A percentile compares a stretch with the other conserved stretches of the same genome.
Evolutionary conservation across 2,329 filamentous ascomycete genomes (phyloP).

Genomic region (Calonectria leucothoes): DNA sequence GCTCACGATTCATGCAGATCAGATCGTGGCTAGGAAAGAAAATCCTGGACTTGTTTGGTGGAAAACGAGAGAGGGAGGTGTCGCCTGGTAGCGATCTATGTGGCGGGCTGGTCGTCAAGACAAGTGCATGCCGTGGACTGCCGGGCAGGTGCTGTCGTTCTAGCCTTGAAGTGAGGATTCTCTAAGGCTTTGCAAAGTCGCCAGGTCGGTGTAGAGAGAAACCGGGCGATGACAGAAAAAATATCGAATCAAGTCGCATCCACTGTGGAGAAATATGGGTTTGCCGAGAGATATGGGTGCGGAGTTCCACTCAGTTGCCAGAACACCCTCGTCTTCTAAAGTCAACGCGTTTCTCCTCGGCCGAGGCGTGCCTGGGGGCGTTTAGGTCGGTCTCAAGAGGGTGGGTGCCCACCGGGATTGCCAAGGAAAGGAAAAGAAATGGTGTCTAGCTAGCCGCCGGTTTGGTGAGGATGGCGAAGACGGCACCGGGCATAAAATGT

Average conservation of each 20-base stretch:
- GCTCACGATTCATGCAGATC: constrained; percentile 6
- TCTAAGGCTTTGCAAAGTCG: neutral
- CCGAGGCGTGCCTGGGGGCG: neutral
- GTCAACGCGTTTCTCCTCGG: neutral
- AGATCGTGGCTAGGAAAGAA: neutral
- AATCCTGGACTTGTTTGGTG: neutral
- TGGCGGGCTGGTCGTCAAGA: neutral
- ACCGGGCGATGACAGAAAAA: neutral
- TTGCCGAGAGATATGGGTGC: constrained; percentile 9
- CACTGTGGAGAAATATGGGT: neutral
- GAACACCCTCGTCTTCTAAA: neutral
- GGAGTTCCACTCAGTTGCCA: neutral
- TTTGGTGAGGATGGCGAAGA: neutral
- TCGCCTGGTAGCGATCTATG: neutral
- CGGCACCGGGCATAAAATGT: neutral
- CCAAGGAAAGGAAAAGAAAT: neutral
- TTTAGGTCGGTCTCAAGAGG: neutral
- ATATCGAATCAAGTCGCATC: neutral
- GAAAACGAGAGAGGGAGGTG: neutral
- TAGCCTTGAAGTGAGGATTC: neutral
- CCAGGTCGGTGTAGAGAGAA: constrained; percentile 3
- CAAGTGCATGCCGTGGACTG: neutral
- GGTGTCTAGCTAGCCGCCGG: neutral
- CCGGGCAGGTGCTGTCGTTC: neutral
- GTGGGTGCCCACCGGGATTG: neutral